Base-by-base conservation (phyloP, 257 asterid species). In the Solanum dulcamara region DNA sequence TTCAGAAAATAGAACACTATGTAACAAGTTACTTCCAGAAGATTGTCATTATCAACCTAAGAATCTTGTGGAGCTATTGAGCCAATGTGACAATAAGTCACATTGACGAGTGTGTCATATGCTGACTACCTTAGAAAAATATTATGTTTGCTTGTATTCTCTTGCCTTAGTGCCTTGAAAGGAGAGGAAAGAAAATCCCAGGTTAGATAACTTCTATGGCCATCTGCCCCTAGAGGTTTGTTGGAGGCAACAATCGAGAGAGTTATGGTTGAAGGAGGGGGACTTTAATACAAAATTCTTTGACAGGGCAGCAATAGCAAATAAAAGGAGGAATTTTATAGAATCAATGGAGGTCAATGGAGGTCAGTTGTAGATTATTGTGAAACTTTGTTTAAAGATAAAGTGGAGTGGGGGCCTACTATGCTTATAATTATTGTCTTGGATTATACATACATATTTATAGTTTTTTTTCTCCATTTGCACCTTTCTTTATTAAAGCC, bases 31-130 rank as follows among this genome's bases (percentile, higher is more conserved):
- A 88, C 96, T 96, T 91, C 98, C 99, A 70, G 98, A 96, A 91
- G 99, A 96, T 89, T 92, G 97, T 86, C 99, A 96, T 86, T 95
- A 94, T 90, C 98, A 93, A 87, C 98, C 97, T 11, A 98, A 95
- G n/a, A 89, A 94, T 93, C 99, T 96, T 83, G 95, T 94, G 90
- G 93, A 95, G 93, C 92, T 96, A 86, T 96, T 95, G 91, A 74
- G 97, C 98, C 66, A 86, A 92, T 89, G 94, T 93, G 86, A 84
- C 92, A 94, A 98, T 94, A 94, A 87, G 64, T 66, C n/a, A 35
- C 24, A 7, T 74, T 15, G 38, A 75, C 28, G 24, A 75, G 82
- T 75, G 10, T 44, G 37, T 75, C 26, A 75, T 44, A 3, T 24
- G 15, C 60, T 44, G 38, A 44, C 33, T 75, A 15, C 38, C 60